These are phyloP conservation scores for Leptodermis oblonga DNA, from an alignment of 257 asterid species.

Conservation along the genomic window DNA sequence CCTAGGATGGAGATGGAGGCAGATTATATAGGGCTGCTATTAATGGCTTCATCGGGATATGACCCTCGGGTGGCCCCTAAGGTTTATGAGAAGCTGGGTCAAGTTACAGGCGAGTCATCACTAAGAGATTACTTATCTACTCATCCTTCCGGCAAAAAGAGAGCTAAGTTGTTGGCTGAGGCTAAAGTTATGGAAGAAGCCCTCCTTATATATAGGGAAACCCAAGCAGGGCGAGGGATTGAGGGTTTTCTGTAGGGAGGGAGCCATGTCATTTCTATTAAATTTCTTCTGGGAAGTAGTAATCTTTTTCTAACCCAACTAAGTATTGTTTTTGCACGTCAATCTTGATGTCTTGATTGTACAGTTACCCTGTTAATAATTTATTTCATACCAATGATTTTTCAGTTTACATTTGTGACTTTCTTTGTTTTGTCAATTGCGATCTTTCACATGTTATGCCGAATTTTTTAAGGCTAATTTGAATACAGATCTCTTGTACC, in stretches of 20 bases:
- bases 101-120: conserved; percentile 46
- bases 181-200: conserved; percentile 97
- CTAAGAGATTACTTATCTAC: conserved; percentile 71
- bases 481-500: no score
- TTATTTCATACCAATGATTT: no score
- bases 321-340: neutral
- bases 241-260: conserved; percentile 60
- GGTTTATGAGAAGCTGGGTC: conserved; percentile 76
- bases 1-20: conserved; percentile 97
- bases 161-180: conserved; percentile 62
- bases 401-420: no score
- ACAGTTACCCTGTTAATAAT: neutral
- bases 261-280: neutral
- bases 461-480: no score
- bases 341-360: no score
- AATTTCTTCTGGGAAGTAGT: neutral
- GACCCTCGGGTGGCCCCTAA: conserved; percentile 87
- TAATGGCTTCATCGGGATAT: conserved; percentile 79
- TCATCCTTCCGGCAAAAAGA: conserved; percentile 90
- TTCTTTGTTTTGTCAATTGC: no score
- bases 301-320: neutral
- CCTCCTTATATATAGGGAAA: conserved; percentile 51
- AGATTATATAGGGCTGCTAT: conserved; percentile 72
- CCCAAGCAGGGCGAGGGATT: conserved; percentile 48
- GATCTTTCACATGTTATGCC: no score